phyloP scores from a whole-genome alignment of 1,284 basidiomycete species.

The Ceratobasidium sp. region DNA sequence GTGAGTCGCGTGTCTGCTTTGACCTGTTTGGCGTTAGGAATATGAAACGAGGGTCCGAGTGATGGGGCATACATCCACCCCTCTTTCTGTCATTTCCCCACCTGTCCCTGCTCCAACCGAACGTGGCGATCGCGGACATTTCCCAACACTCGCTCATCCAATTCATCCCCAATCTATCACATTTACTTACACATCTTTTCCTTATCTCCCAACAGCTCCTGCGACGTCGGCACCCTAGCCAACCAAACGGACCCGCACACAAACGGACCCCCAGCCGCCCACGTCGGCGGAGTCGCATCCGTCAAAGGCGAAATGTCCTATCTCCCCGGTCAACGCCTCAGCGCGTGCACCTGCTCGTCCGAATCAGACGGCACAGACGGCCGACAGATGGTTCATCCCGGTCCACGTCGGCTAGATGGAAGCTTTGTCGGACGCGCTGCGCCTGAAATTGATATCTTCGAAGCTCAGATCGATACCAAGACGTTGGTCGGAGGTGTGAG shows the following conservation, averaged over 20 bases:
- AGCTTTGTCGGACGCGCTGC: conserved; percentile 76
- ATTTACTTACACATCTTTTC: too few species aligned
- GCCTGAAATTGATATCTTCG: conserved; percentile 61
- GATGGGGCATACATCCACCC: too few species aligned
- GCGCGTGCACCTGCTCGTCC: conserved; percentile 86
- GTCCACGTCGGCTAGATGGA: conserved; percentile 71
- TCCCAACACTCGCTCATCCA: too few species aligned
- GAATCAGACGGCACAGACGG: too few species aligned
- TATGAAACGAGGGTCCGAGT: too few species aligned
- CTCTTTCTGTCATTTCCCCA: too few species aligned
- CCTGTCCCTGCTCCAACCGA: too few species aligned
- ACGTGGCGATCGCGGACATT: too few species aligned
- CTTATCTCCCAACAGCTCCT: too few species aligned
- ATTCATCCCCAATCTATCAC: too few species aligned
- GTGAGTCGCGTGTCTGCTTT: too few species aligned
- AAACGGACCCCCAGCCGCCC: conserved; percentile 55
- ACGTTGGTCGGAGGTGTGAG: conserved; percentile 66
- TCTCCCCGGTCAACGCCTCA: conserved; percentile 86
- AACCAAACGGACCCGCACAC: conserved; percentile 55
- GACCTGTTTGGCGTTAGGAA: too few species aligned
- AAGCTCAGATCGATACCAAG: conserved; percentile 54
- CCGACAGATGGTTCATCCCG: conserved; percentile 76
- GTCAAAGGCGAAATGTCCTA: conserved; percentile 67
- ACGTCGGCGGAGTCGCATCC: conserved; percentile 57
- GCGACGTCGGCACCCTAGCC: conserved; percentile 64